Evolutionary conservation across 2,329 filamentous ascomycete species (phyloP), one percentile per base, ranked within the genome.

Genomic region (Escovopsis weberi): DNA sequence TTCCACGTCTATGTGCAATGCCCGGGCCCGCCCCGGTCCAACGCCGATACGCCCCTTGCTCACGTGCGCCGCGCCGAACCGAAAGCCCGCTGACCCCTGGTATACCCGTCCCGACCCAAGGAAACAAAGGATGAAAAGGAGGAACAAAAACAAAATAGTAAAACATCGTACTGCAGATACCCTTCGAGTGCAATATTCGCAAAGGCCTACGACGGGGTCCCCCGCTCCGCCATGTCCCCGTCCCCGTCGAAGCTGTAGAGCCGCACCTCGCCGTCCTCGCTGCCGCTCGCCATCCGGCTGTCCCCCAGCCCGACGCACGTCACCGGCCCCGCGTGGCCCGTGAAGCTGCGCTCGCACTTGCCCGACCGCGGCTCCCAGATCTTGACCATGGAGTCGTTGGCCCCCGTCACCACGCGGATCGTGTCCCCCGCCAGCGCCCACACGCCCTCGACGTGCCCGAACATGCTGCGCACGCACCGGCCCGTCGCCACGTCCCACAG

Each of bases 371-470:
- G 84, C 62, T 96, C 89, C 91, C 91, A 98, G 30, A 74, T 60
- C 66, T 96, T 96, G 53, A 94, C 84, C 78, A 89, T 93, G 36
- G 85, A 80, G 62, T 98, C 91, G 59, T 96, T 87, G 10, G 85
- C 84, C 1, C 88, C 89, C 15, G 82, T 86, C 12, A 96, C 86
- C 12, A 94, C 78, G 10, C 91, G 78, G 18, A 96, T 67, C 1
- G 83, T 88, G 61, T 96, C 89, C 3, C 85, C 89, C 0, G 84
- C 85, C 3, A 98, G 70, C 6, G 85, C 83, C 91, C 91, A 98
- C 18, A 98, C 82, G 30, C 91, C 91, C 60, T 98, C 91, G 19
- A 98, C 75, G 55, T 98, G 91, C 0, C 91, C 91, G 58, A 96
- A 98, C 68, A 95, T 94, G 30, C 86, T 94, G 47, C 86, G 83